Evolutionary conservation across 495 filamentous ascomycete genomes (phyloP).

Genomic region (Mycothermus thermophilus): DNA sequence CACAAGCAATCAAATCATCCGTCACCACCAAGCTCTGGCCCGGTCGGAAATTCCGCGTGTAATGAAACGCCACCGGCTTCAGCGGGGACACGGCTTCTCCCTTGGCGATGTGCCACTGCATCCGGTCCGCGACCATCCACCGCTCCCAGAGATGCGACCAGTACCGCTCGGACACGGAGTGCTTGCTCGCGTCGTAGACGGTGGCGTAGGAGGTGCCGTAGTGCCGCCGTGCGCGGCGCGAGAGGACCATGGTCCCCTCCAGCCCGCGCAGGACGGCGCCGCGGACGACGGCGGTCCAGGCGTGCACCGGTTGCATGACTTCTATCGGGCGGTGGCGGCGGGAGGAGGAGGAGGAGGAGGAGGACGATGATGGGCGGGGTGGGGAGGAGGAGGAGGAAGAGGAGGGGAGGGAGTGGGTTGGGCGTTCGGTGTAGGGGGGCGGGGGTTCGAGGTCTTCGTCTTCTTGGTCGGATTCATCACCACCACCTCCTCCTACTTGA

Average conservation of each 20-base stretch:
- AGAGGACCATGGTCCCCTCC: constrained; percentile 58
- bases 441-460: constrained; percentile 9
- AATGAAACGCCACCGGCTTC: constrained; percentile 58
- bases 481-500: too few relatives aligned
- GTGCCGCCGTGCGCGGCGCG: constrained; percentile 51
- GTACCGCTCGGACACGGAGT: constrained; percentile 52
- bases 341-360: constrained; percentile 22
- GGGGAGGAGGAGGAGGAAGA: constrained; percentile 49
- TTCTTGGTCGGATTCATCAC: constrained; percentile 27
- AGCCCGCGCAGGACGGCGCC: constrained; percentile 54
- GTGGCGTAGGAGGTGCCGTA: constrained; percentile 71
- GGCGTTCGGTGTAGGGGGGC: constrained; percentile 52
- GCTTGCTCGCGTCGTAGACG: constrained; percentile 56
- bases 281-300: constrained; percentile 64
- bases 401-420: constrained; percentile 38
- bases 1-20: constrained; percentile 60
- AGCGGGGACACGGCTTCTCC: constrained; percentile 55
- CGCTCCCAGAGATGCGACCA: constrained; percentile 66
- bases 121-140: constrained; percentile 67
- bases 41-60: constrained; percentile 62
- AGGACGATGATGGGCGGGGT: constrained; percentile 44
- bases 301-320: constrained; percentile 63
- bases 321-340: constrained; percentile 38
- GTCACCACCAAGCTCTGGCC: constrained; percentile 52
- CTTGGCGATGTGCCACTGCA: constrained; percentile 71